Conservation (phyloP, 306 rosid species). For the Trichosanthes cucumerina region DNA sequence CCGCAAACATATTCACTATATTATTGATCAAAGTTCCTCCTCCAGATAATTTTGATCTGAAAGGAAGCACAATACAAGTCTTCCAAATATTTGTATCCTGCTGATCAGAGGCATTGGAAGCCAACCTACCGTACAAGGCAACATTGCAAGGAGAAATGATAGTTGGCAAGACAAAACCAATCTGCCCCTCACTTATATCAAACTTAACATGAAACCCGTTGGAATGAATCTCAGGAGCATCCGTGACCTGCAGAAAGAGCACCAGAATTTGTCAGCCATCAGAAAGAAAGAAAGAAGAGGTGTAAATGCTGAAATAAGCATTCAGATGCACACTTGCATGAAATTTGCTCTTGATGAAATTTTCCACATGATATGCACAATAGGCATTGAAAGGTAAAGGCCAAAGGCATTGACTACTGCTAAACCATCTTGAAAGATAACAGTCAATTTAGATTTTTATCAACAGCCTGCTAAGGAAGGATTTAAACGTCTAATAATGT, state of each 20-base stretch:
- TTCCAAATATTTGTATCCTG: slow-evolving; percentile 46
- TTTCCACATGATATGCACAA: not conserved
- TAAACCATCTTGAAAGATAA: not conserved
- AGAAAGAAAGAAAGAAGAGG: not conserved
- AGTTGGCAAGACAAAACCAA: slow-evolving; percentile 94
- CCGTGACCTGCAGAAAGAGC: slow-evolving; percentile 64
- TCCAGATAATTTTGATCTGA: slow-evolving; percentile 49
- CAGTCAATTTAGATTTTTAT: not conserved
- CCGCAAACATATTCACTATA: slow-evolving; percentile 69
- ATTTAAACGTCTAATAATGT: not conserved
- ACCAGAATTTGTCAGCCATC: slow-evolving; percentile 13
- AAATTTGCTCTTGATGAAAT: not conserved
- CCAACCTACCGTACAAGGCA: slow-evolving; percentile 45
- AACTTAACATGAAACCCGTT: slow-evolving; percentile 94
- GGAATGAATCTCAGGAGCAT: slow-evolving; percentile 97
- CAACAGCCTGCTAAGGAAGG: not conserved
- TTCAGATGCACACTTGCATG: not conserved
- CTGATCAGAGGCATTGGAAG: slow-evolving; percentile 34
- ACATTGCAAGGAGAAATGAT: slow-evolving; percentile 57
- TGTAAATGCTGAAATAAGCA: not conserved
- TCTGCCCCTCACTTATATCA: slow-evolving; percentile 88
- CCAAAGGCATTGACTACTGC: not conserved
- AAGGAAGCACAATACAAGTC: slow-evolving; percentile 91
- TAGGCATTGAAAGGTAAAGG: not conserved
- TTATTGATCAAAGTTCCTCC: slow-evolving; percentile 45